Evolutionary conservation across 805 yeast species (phyloP), one percentile per base, ranked within the genome.

Genomic region (Lipomyces yamanashiensis): DNA sequence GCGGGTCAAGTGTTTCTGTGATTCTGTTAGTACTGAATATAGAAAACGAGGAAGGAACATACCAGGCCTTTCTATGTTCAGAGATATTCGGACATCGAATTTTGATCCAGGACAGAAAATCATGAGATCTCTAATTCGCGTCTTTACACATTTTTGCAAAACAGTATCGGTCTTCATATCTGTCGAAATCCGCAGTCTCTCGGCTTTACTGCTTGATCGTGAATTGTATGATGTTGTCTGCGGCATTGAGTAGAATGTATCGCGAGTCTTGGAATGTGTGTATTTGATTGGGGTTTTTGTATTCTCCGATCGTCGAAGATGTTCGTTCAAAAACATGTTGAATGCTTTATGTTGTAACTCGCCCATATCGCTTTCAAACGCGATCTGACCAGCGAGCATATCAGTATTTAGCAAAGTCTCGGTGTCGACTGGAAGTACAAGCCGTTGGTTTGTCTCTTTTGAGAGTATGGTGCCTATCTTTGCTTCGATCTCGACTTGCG

Each of bases 401-500:
- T 66, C 69, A 13, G 53, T 63, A 53, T 66, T 63, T 15, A 66
- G 59, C 34, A 66, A 40, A 12, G 66, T 61, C 47, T 67, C 70
- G 12, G 70, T 63, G 36, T 61, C 61, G 37, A 67, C 67, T 2
- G 70, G 70, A 1, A 67, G 40, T 13, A 60, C 58, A 6, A 66
- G 47, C 21, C 70, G 50, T 23, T 54, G 64, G 17, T 52, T 53
- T 13, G 70, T 62, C 13, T 43, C 45, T 13, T 45, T 58, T 2
- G 64, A 50, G 19, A 50, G 8, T 7, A 67, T 67, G 19, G 51
- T 33, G 23, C 70, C 70, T 9, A 67, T 40, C 37, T 67, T 67
- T 6, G 70, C 67, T 47, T 67, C 70, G 48, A 88, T 81, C 40
- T 64, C 68, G 10, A 64, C 8, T 23, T 62, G 60, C 43, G 47